Evolutionary conservation across 208 protist genomes (phyloP), one percentile per base, ranked within the genome.

Genomic region (Trypanosoma mega): DNA sequence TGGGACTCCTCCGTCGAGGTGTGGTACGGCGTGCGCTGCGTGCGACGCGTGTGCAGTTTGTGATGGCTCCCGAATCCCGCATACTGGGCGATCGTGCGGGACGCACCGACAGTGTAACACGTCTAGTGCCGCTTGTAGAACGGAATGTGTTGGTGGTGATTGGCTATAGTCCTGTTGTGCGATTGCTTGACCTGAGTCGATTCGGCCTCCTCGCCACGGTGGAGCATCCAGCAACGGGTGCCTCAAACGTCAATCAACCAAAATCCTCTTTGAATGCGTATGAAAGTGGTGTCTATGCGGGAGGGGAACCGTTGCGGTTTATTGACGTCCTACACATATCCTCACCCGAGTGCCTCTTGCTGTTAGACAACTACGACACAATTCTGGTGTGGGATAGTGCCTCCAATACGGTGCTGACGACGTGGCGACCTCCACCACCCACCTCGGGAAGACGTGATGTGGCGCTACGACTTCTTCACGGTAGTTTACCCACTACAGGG

Each of bases 301-400:
- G 1, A 14, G 29, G 2, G 5, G 61, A 72, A 44, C 45, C 69
- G 16, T 45, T 81, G 37, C 75, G 75, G 8, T 81, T 81, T 55
- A 54, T 81, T 29, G 76, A 77, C 51, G 45, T 70, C 1, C 34
- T 78, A 27, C 78, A 82, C 52, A 36, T 82, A 18, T 30, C 18
- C 3, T 29, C 59, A 16, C 47, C 44, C 41, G 71, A 78, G 37
- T 63, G 62, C 30, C 20, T 82, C 5, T 21, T 82, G n/a, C 64
- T 82, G 20, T 50, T 82, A 8, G 76, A 82, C 39, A 78, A 63
- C 63, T 46, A 67, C 27, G 72, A 78, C 34, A 78, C 60, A 2
- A 56, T 82, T n/a, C 72, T 76, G 59, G 55, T 82, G 14, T 82
- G 66, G 54, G 76, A 82, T 43, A 59, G 60, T 39, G 24, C 52